Percentiles rank a stretch among this genome's conserved stretches.
These are phyloP conservation scores for Carnegiea gigantea DNA, from an alignment of 179 eudicot genomes.

Conservation along the genomic window DNA sequence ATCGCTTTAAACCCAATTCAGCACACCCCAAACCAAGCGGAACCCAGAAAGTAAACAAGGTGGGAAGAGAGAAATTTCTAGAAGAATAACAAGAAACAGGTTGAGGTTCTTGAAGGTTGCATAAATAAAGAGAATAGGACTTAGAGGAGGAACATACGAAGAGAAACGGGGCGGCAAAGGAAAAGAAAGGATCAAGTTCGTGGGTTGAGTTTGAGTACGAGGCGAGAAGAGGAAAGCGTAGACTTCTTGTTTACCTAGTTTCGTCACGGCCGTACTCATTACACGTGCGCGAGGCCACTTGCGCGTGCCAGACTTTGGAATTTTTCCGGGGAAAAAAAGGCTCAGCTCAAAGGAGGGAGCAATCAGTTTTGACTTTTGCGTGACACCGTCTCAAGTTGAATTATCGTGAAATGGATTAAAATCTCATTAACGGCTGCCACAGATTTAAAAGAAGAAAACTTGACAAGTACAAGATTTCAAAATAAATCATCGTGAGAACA, in stretches of 20 bases:
- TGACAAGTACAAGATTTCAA: too few relatives aligned
- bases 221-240: neutral
- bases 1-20: conserved; percentile 9
- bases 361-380: too few relatives aligned
- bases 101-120: too few relatives aligned
- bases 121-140: neutral
- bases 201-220: neutral
- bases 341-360: too few relatives aligned
- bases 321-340: neutral
- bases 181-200: neutral
- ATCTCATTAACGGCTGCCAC: too few relatives aligned
- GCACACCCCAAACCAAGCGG: conserved; percentile 1
- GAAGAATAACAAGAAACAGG: neutral
- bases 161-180: conserved; percentile 25
- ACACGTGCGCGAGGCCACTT: neutral
- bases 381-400: too few relatives aligned
- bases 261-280: neutral
- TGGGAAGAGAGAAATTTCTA: neutral
- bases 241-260: conserved; percentile 13
- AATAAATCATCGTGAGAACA: too few relatives aligned
- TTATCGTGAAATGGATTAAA: too few relatives aligned
- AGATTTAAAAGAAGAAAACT: too few relatives aligned
- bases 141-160: neutral
- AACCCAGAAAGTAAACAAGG: conserved; percentile 19
- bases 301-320: neutral